Evolutionary conservation across 1,284 basidiomycete species (phyloP), one percentile per base, ranked within the genome.

Genomic region (Abortiporus biennis): DNA sequence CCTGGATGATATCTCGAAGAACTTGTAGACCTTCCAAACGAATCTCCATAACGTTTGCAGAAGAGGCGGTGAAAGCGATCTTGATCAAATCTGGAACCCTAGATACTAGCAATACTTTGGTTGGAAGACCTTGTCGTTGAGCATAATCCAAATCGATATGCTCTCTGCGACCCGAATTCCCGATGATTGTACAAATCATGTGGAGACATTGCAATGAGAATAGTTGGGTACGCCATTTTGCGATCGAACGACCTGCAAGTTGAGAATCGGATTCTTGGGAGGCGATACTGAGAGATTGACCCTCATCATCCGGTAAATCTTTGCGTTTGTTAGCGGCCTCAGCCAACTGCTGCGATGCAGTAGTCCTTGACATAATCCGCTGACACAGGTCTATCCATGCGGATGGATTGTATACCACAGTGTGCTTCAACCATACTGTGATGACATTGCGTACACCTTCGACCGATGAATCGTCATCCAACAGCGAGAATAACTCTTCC

Each of bases 331-430:
- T 65, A 0, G 76, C 72, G 6, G 78, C 76, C 46, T 86, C 76
- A 0, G 73, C 72, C 8, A 79, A 78, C 49, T 80, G 85, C 52
- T 91, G 87, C 3, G 85, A 81, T 2, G 85, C 85, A 12, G 86
- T 91, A 13, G 87, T 89, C 6, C 85, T 73, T 4, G 87, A 83
- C 90, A 98, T 96, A 63, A 99, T 98, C 24, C 92, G 74, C 61
- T 98, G 93, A 57, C 95, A 99, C 1, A 99, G 71, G 57, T 96
- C 93, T 47, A 99, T 96, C 96, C 96, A 99, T 1, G 93, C 94
- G 0, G 86, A 92, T 0, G 96, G 94, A 47, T 94, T 91, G 41
- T 89, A 78, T 16, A 90, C 76, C 1, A 93, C 93, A 0, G 96
- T 99, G 62, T 98, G 94, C 48, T 87, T 80, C 8, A 99, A 71